Percentiles rank a stretch among this genome's conserved stretches.
Evolutionary conservation across 495 filamentous ascomycete genomes (phyloP).

Genomic region (Aspergillus wentii): DNA sequence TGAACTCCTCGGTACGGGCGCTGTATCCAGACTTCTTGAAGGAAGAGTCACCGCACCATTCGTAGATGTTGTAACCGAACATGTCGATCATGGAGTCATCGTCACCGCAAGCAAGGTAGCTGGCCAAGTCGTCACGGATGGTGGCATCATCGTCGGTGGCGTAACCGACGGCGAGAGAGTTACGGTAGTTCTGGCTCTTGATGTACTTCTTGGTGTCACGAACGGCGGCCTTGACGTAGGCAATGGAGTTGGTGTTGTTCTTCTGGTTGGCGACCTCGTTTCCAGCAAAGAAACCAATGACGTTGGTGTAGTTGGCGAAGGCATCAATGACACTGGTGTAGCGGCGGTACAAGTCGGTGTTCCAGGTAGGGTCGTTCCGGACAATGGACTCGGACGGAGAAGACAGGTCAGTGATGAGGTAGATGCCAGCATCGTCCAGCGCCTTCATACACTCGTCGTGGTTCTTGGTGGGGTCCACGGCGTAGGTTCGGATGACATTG

Average conservation of each 20-base stretch:
- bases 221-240: constrained; percentile 95
- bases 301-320: constrained; percentile 76
- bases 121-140: constrained; percentile 71
- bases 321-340: constrained; percentile 87
- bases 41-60: constrained; percentile 86
- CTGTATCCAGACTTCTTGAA: constrained; percentile 72
- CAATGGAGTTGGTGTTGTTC: constrained; percentile 81
- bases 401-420: constrained; percentile 86
- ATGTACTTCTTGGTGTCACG: constrained; percentile 96
- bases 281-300: constrained; percentile 94
- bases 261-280: constrained; percentile 89
- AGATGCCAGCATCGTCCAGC: constrained; percentile 87
- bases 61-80: constrained; percentile 99
- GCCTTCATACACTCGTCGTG: constrained; percentile 82
- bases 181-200: constrained; percentile 66
- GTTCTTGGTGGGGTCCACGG: constrained; percentile 73
- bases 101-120: constrained; percentile 91
- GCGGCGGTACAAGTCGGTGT: constrained; percentile 66
- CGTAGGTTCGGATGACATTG: constrained; percentile 93
- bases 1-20: constrained; percentile 76
- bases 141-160: constrained; percentile 86
- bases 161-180: constrained; percentile 78
- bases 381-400: constrained; percentile 80
- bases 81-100: constrained; percentile 72
- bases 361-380: constrained; percentile 72